phyloP scores from a whole-genome alignment of 1,284 basidiomycete genomes.

The Neonothopanus nambi region DNA sequence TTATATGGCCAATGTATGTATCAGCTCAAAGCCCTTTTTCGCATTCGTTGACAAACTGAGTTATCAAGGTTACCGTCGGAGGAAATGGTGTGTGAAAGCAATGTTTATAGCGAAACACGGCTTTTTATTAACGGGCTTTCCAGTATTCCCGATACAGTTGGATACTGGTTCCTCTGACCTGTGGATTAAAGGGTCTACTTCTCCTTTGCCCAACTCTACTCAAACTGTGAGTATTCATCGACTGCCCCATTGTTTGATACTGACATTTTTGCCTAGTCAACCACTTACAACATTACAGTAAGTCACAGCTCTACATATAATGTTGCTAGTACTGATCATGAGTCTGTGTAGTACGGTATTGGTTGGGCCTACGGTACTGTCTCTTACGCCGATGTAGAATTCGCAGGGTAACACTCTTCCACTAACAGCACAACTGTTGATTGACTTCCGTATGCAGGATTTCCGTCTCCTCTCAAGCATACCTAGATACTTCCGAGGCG shows the following conservation, averaged over 20 bases:
- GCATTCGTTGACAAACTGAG: conserved; percentile 9
- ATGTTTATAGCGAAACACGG: neutral
- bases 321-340: neutral
- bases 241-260: too few relatives aligned
- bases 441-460: conserved; percentile 49
- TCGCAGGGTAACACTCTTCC: conserved; percentile 57
- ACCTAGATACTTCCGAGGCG: conserved; percentile 59
- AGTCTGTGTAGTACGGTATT: conserved; percentile 63
- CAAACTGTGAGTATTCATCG: too few relatives aligned
- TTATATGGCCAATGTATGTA: conserved; percentile 70
- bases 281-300: conserved; percentile 61
- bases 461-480: conserved; percentile 63
- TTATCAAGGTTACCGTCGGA: conserved; percentile 59
- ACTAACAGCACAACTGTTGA: neutral
- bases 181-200: conserved; percentile 59
- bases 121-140: neutral
- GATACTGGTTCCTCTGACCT: conserved; percentile 83
- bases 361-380: conserved; percentile 73
- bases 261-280: conserved; percentile 33
- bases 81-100: conserved; percentile 49
- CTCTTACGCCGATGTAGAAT: conserved; percentile 58
- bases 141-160: conserved; percentile 70
- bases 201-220: conserved; percentile 52
- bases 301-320: conserved; percentile 26
- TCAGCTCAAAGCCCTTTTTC: neutral